Evolutionary conservation across 2,329 filamentous ascomycete genomes (phyloP), one percentile per base, ranked within the genome.

Genomic region (Fusarium scirpi): DNA sequence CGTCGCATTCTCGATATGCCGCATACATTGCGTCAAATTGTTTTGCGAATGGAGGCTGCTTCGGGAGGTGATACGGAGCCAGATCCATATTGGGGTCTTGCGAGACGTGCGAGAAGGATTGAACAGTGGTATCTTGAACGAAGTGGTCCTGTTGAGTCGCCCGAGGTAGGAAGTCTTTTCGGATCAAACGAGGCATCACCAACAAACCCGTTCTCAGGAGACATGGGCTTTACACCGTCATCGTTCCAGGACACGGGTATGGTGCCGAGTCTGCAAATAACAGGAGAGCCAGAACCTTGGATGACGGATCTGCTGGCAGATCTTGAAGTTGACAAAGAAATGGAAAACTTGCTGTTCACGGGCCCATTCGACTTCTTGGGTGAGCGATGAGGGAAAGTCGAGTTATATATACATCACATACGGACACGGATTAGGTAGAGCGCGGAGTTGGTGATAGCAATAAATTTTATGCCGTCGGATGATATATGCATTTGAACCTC

Each of bases 1-100:
- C 72, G 76, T 7, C 76, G 74, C 5, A 76, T 78, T 5, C 71
- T 76, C 22, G 78, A 79, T 32, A 69, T 79, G 40, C 62, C 66
- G 2, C 74, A 78, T 25, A 75, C 74, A 0, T 62, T 79, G 4
- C 69, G 77, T 8, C 78, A 79, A 38, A 72, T 78, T 6, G 69
- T 76, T 0, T 38, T 79, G 3, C 62, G 78, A 3, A 70, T 79
- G 30, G 74, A 79, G 43, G 63, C 74, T 2, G 65, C 76, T 6
- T 62, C 71, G 3, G 63, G 67, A 0, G 52, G 58, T 0, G 68
- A 73, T 0, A 67, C 60, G 5, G 74, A 74, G 18, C 57, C 62
- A 12, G 69, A 76, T 34, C 65, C 73, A 2, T 79, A 79, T 47
- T 69, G 67, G 24, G 69, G 72, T 18, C 74, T 79, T 15, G 60